Evolutionary conservation across 2,329 filamentous ascomycete species (phyloP).

Genomic region (Aspergillus latus): DNA sequence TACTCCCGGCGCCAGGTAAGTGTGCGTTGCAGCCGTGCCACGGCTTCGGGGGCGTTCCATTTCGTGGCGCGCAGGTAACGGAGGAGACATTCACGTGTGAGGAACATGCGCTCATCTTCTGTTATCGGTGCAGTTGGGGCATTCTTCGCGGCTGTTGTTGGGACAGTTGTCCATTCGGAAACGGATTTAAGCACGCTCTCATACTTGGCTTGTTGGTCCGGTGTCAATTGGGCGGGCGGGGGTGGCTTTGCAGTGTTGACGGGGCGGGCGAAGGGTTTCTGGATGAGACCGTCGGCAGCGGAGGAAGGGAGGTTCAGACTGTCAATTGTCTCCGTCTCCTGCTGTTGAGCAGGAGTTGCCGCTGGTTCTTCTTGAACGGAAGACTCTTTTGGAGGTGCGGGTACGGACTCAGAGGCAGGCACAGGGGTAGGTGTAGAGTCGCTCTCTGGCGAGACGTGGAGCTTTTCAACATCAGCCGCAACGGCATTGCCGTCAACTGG

Average conservation of each 20-base stretch:
- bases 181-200: slow-evolving; percentile 69
- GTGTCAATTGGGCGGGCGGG: slow-evolving; percentile 61
- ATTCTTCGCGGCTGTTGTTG: slow-evolving; percentile 61
- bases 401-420: neutral
- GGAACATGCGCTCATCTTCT: slow-evolving; percentile 81
- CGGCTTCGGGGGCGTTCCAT: slow-evolving; percentile 75
- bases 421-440: neutral
- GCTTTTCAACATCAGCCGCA: neutral
- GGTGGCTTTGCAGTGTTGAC: slow-evolving; percentile 58
- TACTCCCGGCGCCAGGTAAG: slow-evolving; percentile 90
- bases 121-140: slow-evolving; percentile 63
- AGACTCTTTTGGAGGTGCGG: neutral
- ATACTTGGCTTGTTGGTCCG: slow-evolving; percentile 82
- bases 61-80: slow-evolving; percentile 93
- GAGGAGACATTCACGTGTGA: slow-evolving; percentile 87
- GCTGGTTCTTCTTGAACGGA: slow-evolving; percentile 8
- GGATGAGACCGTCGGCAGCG: slow-evolving; percentile 43
- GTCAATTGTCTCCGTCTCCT: slow-evolving; percentile 6
- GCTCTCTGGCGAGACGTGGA: neutral
- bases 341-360: neutral
- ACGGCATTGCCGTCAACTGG: neutral
- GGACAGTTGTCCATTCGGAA: slow-evolving; percentile 69
- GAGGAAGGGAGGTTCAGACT: slow-evolving; percentile 36
- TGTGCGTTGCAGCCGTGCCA: slow-evolving; percentile 76
- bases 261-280: slow-evolving; percentile 61